A percentile compares a stretch with the other conserved stretches of the same genome.
These are phyloP conservation scores for Apiotrichum domesticum DNA, from an alignment of 1,284 basidiomycete genomes.

Conservation along the genomic window DNA sequence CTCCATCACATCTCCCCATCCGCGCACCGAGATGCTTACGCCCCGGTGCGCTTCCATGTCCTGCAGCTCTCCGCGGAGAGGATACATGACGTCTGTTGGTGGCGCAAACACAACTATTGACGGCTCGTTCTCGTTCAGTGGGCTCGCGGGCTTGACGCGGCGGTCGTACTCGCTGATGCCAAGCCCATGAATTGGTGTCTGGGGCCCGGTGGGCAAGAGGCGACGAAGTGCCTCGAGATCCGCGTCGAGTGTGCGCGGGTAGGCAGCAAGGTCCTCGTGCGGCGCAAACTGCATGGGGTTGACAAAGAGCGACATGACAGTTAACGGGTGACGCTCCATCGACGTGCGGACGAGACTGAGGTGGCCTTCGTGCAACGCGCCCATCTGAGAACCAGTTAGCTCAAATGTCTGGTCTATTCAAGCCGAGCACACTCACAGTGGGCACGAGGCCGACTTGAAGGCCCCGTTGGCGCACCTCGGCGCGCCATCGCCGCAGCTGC, in stretches of 20 bases:
- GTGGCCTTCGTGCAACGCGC: conserved; percentile 90
- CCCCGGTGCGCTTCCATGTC: conserved; percentile 70
- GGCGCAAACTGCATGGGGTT: conserved; percentile 98
- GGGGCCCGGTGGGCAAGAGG: conserved; percentile 52
- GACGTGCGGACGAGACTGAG: conserved; percentile 68
- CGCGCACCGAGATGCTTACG: conserved; percentile 85
- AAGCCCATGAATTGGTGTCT: conserved; percentile 24
- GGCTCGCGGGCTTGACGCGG: conserved; percentile 4
- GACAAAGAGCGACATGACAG: conserved; percentile 92
- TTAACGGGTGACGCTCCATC: conserved; percentile 71
- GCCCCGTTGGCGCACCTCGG: conserved; percentile 55
- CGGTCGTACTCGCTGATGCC: conserved; percentile 32
- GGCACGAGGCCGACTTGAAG: conserved; percentile 84
- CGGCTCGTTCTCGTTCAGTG: conserved; percentile 22
- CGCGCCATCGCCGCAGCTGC: conserved; percentile 71
- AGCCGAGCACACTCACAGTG: conserved; percentile 50
- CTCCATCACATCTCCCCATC: conserved; percentile 57
- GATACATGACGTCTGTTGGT: conserved; percentile 75
- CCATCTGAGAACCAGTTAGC: conserved; percentile 57
- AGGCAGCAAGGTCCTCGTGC: conserved; percentile 83
- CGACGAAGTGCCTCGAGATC: conserved; percentile 56
- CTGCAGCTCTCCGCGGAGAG: conserved; percentile 67
- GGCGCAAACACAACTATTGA: conserved; percentile 75
- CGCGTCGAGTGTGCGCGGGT: conserved; percentile 68
- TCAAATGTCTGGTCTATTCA: no score